These are phyloP conservation scores for Solanum piurae DNA, from an alignment of 257 asterid genomes.

Conservation along the genomic window DNA sequence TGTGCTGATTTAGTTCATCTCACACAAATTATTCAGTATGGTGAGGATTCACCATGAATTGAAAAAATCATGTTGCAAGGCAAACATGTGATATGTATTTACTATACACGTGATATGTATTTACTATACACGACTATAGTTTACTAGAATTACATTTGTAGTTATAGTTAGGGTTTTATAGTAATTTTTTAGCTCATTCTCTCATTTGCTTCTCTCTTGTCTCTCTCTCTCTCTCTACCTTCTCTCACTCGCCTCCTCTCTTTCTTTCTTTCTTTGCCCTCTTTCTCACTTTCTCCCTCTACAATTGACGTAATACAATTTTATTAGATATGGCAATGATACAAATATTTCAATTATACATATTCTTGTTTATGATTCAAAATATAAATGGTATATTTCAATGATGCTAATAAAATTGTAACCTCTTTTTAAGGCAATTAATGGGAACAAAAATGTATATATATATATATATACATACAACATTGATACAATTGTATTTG, in stretches of 20 bases:
- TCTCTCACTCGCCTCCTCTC: background rate
- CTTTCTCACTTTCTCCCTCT: no score
- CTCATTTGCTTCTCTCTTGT: background rate
- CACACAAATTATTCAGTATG: background rate
- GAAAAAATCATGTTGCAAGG: background rate
- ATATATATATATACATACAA: no score
- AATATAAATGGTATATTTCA: background rate
- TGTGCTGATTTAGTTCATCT: background rate
- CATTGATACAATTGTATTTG: background rate
- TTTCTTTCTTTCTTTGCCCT: no score
- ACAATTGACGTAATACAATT: background rate
- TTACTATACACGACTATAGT: background rate
- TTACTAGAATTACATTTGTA: no score
- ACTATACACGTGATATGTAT: background rate
- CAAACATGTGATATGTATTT: background rate
- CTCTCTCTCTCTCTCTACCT: no score
- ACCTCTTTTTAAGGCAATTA: background rate
- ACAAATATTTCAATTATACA: background rate
- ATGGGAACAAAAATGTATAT: background rate
- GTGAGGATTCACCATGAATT: background rate
- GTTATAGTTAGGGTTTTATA: background rate
- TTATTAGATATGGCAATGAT: background rate
- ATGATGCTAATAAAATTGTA: background rate
- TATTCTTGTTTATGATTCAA: background rate
- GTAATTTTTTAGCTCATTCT: background rate